These are phyloP conservation scores for Alternaria postmessia DNA, from an alignment of 2,329 filamentous ascomycete genomes.

Conservation along the genomic window DNA sequence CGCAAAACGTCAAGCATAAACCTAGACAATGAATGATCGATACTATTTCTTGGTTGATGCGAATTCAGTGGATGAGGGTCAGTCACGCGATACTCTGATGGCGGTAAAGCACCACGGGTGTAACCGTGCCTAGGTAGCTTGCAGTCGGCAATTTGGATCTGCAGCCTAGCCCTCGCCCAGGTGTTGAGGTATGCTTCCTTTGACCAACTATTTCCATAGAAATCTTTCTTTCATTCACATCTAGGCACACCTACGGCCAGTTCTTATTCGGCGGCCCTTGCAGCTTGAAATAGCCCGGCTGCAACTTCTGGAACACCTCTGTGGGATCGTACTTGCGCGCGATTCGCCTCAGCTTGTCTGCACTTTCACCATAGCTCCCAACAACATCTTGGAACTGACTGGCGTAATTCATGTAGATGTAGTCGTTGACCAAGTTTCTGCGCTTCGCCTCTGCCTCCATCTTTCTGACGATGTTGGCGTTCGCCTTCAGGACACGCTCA, in stretches of 20 bases:
- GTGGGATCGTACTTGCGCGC: constrained; percentile 20
- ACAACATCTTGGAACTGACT: constrained; percentile 53
- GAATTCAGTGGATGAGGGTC: not conserved
- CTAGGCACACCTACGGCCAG: not conserved
- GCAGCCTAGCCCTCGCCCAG: too few relatives aligned
- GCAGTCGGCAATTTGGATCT: too few relatives aligned
- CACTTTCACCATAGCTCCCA: constrained; percentile 49
- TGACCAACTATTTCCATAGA: too few relatives aligned
- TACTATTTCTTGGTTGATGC: too few relatives aligned
- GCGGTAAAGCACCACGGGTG: accelerated
- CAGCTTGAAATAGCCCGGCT: constrained; percentile 19
- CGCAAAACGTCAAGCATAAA: not conserved
- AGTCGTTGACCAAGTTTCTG: constrained; percentile 1
- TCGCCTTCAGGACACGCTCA: constrained; percentile 15
- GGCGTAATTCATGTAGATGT: constrained; percentile 57
- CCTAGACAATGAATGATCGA: too few relatives aligned
- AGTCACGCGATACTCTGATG: not conserved
- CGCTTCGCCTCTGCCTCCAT: constrained; percentile 21
- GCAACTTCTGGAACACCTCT: constrained; percentile 17
- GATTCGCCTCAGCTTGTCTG: constrained; percentile 18
- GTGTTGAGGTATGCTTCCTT: too few relatives aligned
- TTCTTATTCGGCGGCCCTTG: constrained; percentile 6
- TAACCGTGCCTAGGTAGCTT: too few relatives aligned
- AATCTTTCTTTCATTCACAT: too few relatives aligned
- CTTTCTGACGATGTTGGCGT: constrained; percentile 18